Base-by-base conservation (phyloP, 2,329 filamentous ascomycete genomes). In the Fusarium brachygibbosum region DNA sequence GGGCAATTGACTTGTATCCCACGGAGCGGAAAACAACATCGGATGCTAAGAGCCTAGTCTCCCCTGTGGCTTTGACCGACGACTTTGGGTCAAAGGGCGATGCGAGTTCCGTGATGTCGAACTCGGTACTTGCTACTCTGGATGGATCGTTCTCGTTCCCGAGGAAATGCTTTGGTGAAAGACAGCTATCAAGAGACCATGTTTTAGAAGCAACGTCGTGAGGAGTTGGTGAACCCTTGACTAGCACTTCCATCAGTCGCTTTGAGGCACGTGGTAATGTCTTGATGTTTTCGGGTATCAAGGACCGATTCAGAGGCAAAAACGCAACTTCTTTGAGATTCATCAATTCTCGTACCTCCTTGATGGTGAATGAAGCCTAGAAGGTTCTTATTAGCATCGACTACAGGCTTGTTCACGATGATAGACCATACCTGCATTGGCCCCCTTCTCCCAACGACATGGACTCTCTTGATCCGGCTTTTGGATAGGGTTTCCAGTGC, bases 281-380 rank as follows among this genome's bases (percentile, higher is more conserved):
- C 32, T 89, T 88, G 38, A 91, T 82, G 56, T 93, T 85, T 1
- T 85, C 75, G 0, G 94, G 93, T 46, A 96, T 83, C 9, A 97
- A 82, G 2, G 85, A 82, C 61, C 82, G 79, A 56, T 92, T 86
- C 29, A 95, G 84, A 2, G 91, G 87, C 56, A 90, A 85, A 74
- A 97, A 97, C 16, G 85, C 86, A 12, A 97, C 90, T 1, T 82
- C 83, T 0, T 88, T 86, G 4, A 98, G 85, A 50, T 92, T 91
- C 81, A 97, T 90, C 6, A 99, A 82, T 79, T 99, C 96, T 35
- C 96, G 89, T 17, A 93, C 82, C 82, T 99, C 96, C 79, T 98
- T 98, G 78, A 97, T 97, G 0, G 95, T 98, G 74, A 97, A 98
- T 1, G 96, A 90, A 25, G 93, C 95, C 90, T 95, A 8, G 17